Percentiles rank a stretch among this genome's conserved stretches.
These are phyloP conservation scores for Beta lomatogona DNA, from an alignment of 179 eudicot species.

Conservation along the genomic window DNA sequence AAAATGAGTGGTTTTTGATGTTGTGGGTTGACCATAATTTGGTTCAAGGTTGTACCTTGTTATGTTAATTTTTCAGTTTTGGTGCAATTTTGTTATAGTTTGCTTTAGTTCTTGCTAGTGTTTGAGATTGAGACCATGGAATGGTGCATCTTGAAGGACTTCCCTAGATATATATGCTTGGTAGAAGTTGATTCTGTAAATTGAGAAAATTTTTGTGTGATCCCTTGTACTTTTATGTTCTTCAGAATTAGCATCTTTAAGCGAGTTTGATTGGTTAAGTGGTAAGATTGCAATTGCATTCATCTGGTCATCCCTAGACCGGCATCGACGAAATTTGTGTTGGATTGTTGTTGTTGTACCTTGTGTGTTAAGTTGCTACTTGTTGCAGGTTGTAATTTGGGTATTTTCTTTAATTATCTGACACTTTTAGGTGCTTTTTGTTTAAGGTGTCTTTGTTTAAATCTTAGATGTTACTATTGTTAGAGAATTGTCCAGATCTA, in stretches of 20 bases:
- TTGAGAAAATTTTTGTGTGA: slow-evolving; percentile 7
- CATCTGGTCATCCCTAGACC: neutral
- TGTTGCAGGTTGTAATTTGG: neutral
- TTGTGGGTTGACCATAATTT: slow-evolving; percentile 32
- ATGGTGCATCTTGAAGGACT: slow-evolving; percentile 10
- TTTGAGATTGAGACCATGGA: slow-evolving; percentile 2
- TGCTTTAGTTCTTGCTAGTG: slow-evolving; percentile 1
- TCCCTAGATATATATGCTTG: slow-evolving; percentile 8
- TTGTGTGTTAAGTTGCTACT: neutral
- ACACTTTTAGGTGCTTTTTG: neutral
- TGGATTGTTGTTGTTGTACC: neutral
- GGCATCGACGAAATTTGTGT: neutral
- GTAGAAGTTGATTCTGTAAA: neutral
- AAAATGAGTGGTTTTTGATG: slow-evolving; percentile 17
- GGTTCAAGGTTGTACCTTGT: slow-evolving; percentile 10
- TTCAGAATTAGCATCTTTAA: neutral
- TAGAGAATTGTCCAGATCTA: neutral
- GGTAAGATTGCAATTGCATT: slow-evolving; percentile 2
- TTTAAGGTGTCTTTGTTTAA: neutral
- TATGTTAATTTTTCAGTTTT: neutral
- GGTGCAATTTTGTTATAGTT: slow-evolving; percentile 1
- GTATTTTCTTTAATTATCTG: neutral
- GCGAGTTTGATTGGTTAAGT: neutral
- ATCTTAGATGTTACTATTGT: neutral
- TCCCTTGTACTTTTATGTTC: neutral